Evolutionary conservation across 208 protist species (phyloP).

Genomic region (Trypanosoma brucei): DNA sequence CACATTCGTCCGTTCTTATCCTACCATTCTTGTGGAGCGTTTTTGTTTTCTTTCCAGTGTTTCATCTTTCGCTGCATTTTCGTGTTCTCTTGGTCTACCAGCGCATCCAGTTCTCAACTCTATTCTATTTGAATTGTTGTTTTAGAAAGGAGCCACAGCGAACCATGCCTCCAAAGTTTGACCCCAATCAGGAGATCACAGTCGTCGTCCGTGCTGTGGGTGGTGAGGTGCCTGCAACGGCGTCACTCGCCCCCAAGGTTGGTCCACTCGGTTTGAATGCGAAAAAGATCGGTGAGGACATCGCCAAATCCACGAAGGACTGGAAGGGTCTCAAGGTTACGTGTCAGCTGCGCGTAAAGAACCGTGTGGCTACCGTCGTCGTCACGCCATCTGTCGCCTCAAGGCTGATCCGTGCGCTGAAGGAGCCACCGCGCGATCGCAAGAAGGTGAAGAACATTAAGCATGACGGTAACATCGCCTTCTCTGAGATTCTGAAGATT

Average conservation of each 20-base stretch:
- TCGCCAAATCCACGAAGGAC: constrained; percentile 97
- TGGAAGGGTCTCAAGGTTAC: constrained; percentile 99
- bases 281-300: constrained; percentile 99
- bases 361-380: constrained; percentile 95
- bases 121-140: too few relatives aligned
- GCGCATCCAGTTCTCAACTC: too few relatives aligned
- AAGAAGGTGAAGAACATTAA: constrained; percentile 99
- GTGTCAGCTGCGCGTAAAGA: constrained; percentile 98
- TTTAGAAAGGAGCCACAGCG: constrained; percentile 14
- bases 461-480: constrained; percentile 97
- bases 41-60: too few relatives aligned
- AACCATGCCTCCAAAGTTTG: constrained; percentile 98
- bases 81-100: too few relatives aligned
- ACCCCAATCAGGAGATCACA: constrained; percentile 94
- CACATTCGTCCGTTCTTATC: too few relatives aligned
- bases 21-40: too few relatives aligned
- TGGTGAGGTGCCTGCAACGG: constrained; percentile 96
- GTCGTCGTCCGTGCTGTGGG: constrained; percentile 97
- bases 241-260: constrained; percentile 98
- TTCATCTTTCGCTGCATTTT: background rate
- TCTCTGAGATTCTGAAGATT: constrained; percentile 97
- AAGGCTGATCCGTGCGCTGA: constrained; percentile 97
- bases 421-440: constrained; percentile 98
- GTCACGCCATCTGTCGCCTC: constrained; percentile 97
- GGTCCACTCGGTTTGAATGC: constrained; percentile 99